These are phyloP conservation scores for Tetragonia tetragonoides DNA, from an alignment of 148 eudicot genomes.

Conservation along the genomic window DNA sequence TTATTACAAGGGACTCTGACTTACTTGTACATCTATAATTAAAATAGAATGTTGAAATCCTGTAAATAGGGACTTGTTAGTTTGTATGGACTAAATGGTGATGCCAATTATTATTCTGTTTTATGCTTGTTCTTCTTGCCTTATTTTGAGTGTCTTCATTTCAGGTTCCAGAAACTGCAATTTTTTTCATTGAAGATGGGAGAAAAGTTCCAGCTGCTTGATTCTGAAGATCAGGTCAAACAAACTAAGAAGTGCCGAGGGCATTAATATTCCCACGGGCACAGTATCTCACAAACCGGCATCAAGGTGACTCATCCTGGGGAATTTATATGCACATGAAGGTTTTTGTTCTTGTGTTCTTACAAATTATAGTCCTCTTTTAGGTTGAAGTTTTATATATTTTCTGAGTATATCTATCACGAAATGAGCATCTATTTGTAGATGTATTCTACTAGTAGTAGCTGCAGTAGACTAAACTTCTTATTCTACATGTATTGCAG, in stretches of 20 bases:
- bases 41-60: too few species aligned
- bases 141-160: background rate
- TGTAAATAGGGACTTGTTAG: too few species aligned
- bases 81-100: background rate
- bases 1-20: background rate
- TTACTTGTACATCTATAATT: background rate
- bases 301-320: background rate
- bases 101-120: background rate
- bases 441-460: conserved; percentile 8
- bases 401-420: conserved; percentile 13
- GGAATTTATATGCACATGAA: conserved; percentile 12
- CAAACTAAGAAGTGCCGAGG: conserved; percentile 9
- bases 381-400: conserved; percentile 4
- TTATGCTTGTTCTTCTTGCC: background rate
- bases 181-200: conserved; percentile 80
- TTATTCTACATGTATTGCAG: background rate
- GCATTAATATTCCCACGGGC: conserved; percentile 1
- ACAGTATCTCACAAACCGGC: background rate
- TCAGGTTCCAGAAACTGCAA: conserved; percentile 74
- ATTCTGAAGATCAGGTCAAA: conserved; percentile 1
- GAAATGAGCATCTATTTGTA: background rate
- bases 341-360: conserved; percentile 8
- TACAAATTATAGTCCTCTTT: conserved; percentile 1
- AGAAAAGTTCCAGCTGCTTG: conserved; percentile 67
- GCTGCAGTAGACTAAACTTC: conserved; percentile 6